phyloP scores from a whole-genome alignment of 176 grass and related monocot species.

The Oryza longistaminata region DNA sequence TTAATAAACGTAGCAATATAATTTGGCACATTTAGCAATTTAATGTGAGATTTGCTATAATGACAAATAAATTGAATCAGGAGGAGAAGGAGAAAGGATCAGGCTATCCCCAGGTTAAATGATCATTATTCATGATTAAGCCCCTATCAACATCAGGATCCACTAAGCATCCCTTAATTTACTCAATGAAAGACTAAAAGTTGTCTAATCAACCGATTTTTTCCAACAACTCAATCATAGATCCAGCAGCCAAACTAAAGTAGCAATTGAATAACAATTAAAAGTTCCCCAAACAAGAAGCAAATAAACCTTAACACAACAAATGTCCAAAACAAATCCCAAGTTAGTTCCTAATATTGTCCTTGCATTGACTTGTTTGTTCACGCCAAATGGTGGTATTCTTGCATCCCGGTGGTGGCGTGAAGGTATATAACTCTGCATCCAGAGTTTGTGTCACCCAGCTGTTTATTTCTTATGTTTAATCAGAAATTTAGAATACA shows the following conservation, averaged over 20 bases:
- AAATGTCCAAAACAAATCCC: neutral
- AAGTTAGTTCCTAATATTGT: neutral
- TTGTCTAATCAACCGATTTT: neutral
- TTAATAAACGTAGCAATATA: too few species aligned
- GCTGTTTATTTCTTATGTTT: neutral
- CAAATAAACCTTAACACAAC: neutral
- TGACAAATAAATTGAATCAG: too few species aligned
- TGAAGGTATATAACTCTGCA: neutral
- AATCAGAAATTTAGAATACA: neutral
- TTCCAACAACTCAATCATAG: constrained; percentile 15
- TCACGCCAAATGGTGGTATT: neutral
- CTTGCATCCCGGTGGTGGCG: neutral
- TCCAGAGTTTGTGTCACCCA: neutral
- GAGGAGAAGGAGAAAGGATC: too few species aligned
- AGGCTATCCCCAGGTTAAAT: neutral
- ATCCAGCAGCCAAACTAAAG: neutral
- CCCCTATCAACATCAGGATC: neutral
- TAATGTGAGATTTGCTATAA: too few species aligned
- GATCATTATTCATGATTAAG: neutral
- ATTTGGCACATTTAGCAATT: too few species aligned
- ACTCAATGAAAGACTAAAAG: neutral
- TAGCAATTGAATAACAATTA: neutral
- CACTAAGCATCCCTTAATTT: constrained; percentile 3
- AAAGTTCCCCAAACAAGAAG: neutral
- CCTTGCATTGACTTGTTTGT: neutral